Evolutionary conservation across 345 rosid genomes (phyloP).

Genomic region (Eutrema japonicum): DNA sequence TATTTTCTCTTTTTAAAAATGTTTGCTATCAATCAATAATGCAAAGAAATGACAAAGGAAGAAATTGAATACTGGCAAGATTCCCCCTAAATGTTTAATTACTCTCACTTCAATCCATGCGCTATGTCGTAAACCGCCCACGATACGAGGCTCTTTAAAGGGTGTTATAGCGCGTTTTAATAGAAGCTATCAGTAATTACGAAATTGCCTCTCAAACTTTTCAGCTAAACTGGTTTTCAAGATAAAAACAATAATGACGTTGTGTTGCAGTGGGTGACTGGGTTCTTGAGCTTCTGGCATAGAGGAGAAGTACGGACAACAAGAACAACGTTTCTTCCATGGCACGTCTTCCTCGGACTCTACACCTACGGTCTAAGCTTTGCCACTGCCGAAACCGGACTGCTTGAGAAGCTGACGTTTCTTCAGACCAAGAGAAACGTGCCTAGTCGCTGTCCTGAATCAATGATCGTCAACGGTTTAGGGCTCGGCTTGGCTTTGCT

Average conservation of each 20-base stretch:
- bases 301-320: constrained; percentile 64
- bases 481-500: constrained; percentile 79
- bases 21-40: constrained; percentile 23
- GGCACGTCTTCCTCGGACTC: constrained; percentile 92
- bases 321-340: constrained; percentile 70
- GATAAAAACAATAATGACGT: not conserved
- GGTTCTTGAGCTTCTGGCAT: constrained; percentile 90
- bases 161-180: not conserved
- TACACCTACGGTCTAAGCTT: constrained; percentile 84
- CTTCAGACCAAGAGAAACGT: constrained; percentile 59
- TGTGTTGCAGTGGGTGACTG: constrained; percentile 78
- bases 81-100: constrained; percentile 26
- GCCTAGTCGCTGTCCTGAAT: constrained; percentile 56
- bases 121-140: not conserved
- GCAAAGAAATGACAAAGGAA: constrained; percentile 9
- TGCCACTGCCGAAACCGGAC: constrained; percentile 88
- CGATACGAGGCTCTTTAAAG: not conserved
- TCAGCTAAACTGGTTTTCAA: not conserved
- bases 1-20: not conserved
- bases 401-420: constrained; percentile 74
- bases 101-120: not conserved
- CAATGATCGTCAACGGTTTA: constrained; percentile 67
- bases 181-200: not conserved
- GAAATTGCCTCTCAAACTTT: not conserved
- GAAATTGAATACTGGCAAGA: constrained; percentile 32